Evolutionary conservation across 1,284 basidiomycete species (phyloP).

Genomic region (Clitocybe nebularis): DNA sequence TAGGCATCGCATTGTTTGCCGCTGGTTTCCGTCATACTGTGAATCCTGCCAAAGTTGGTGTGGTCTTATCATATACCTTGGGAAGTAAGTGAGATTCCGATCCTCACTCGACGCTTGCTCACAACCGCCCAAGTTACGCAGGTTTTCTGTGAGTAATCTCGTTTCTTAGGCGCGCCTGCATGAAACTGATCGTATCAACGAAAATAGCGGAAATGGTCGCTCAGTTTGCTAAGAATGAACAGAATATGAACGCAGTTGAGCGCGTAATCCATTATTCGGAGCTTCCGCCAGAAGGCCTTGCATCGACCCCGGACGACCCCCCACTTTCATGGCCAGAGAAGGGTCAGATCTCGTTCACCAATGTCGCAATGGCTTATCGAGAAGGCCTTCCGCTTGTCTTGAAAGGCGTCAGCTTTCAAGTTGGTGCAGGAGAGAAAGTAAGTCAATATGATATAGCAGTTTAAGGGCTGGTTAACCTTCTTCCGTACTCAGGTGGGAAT

Average conservation of each 20-base stretch:
- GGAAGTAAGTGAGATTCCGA: slow-evolving; percentile 40
- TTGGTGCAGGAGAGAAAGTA: slow-evolving; percentile 70
- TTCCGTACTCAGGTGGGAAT: slow-evolving; percentile 52
- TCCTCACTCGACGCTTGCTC: not conserved
- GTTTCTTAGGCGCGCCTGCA: not conserved
- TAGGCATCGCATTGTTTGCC: slow-evolving; percentile 70
- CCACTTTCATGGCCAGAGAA: slow-evolving; percentile 63
- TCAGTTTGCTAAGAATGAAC: slow-evolving; percentile 56
- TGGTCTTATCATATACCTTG: slow-evolving; percentile 62
- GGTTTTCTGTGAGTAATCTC: slow-evolving; percentile 42
- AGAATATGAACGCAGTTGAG: slow-evolving; percentile 73
- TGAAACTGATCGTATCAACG: not conserved
- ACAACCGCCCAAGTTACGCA: slow-evolving; percentile 42
- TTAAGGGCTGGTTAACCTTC: not conserved
- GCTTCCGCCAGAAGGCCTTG: slow-evolving; percentile 43
- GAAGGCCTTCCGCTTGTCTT: slow-evolving; percentile 73
- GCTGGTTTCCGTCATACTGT: slow-evolving; percentile 51
- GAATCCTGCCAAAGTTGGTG: slow-evolving; percentile 46
- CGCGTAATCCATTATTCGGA: slow-evolving; percentile 57
- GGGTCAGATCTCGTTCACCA: slow-evolving; percentile 59
- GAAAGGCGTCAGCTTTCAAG: slow-evolving; percentile 58
- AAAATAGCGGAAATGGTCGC: slow-evolving; percentile 49
- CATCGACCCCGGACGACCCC: slow-evolving; percentile 42
- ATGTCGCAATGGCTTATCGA: slow-evolving; percentile 67
- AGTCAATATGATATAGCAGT: not conserved